These are phyloP conservation scores for Stylosanthes scabra DNA, from an alignment of 331 rosid species.

Conservation along the genomic window DNA sequence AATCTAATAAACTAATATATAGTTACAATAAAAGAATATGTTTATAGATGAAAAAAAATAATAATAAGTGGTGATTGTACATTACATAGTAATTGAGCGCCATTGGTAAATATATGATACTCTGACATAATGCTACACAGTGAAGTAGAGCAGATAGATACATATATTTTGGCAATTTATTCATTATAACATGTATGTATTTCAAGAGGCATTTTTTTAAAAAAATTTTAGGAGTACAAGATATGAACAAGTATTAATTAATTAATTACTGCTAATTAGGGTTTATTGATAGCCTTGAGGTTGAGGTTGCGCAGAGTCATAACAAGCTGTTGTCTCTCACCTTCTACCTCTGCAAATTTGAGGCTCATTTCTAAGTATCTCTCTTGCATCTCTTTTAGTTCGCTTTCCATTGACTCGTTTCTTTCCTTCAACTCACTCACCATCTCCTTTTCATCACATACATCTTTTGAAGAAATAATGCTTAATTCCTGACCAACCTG, in stretches of 20 bases:
- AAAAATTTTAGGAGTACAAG: neutral
- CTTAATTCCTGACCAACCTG: conserved; percentile 52
- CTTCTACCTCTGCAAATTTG: conserved; percentile 96
- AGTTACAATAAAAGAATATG: neutral
- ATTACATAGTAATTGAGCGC: conserved; percentile 27
- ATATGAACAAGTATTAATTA: conserved; percentile 35
- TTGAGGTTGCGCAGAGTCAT: conserved; percentile 85
- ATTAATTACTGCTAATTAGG: conserved; percentile 32
- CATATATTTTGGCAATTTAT: conserved; percentile 55
- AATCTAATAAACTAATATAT: conserved; percentile 36
- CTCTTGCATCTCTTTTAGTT: conserved; percentile 96
- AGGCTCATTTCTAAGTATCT: conserved; percentile 99
- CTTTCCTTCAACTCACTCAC: conserved; percentile 66
- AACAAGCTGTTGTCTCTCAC: conserved; percentile 96
- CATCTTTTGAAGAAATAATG: conserved; percentile 38
- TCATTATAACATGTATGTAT: conserved; percentile 44
- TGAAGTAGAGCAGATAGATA: conserved; percentile 30
- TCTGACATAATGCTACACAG: conserved; percentile 36
- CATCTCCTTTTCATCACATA: conserved; percentile 41
- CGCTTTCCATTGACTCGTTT: conserved; percentile 81
- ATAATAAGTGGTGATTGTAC: conserved; percentile 10
- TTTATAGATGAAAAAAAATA: too few relatives aligned
- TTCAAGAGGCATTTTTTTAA: neutral
- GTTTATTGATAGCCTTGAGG: conserved; percentile 41
- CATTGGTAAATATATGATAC: conserved; percentile 26